These are phyloP conservation scores for Euphorbia schlechtendalii DNA, from an alignment of 441 rosid species.

Conservation along the genomic window DNA sequence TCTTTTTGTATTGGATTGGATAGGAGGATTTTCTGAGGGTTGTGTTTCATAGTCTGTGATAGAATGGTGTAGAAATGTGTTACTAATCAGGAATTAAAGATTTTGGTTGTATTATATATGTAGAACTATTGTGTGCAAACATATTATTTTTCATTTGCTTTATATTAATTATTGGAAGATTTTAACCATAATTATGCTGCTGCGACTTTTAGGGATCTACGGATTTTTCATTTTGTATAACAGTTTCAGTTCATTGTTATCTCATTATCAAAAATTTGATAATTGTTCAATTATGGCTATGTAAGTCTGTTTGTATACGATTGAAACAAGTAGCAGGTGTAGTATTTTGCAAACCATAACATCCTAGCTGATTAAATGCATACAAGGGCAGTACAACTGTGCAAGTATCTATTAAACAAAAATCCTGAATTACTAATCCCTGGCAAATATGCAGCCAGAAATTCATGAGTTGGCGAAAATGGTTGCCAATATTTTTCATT, in stretches of 20 bases:
- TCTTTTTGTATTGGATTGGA: background rate
- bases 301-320: background rate
- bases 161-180: background rate
- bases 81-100: background rate
- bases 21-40: slow-evolving; percentile 10
- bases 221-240: no score
- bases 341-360: background rate
- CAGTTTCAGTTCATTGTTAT: background rate
- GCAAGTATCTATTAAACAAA: no score
- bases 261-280: background rate
- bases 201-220: no score
- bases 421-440: background rate
- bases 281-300: background rate
- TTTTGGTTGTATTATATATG: background rate
- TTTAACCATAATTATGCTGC: no score
- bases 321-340: background rate
- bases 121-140: slow-evolving; percentile 5
- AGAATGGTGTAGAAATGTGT: slow-evolving; percentile 9
- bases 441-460: background rate
- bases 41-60: slow-evolving; percentile 15
- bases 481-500: background rate
- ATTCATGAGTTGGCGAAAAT: background rate
- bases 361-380: background rate
- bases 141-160: background rate
- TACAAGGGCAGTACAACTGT: no score